These are phyloP conservation scores for Quercus parvula DNA, from an alignment of 306 rosid genomes.

Conservation along the genomic window DNA sequence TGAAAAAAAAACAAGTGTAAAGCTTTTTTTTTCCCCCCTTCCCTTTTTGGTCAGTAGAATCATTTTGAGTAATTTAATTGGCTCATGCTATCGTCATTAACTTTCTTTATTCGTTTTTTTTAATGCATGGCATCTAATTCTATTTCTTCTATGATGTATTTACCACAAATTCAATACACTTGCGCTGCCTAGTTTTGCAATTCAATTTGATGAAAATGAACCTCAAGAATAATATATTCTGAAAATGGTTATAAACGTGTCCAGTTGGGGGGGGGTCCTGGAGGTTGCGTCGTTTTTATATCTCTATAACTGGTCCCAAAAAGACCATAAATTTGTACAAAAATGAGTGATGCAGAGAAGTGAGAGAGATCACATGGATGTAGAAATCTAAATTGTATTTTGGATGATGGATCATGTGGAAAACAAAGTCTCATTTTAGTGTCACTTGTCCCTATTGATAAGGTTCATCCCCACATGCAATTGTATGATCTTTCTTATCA, in stretches of 20 bases:
- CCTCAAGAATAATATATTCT: no score
- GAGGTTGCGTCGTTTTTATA: background rate
- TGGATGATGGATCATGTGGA: background rate
- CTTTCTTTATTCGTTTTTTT: no score
- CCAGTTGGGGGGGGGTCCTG: no score
- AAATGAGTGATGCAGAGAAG: background rate
- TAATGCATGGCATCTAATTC: no score
- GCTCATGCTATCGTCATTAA: no score
- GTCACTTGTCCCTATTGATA: background rate
- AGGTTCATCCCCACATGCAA: slow-evolving; percentile 11
- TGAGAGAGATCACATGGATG: slow-evolving; percentile 3
- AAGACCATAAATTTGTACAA: background rate
- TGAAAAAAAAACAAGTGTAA: no score
- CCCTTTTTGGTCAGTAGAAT: no score
- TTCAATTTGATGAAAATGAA: background rate
- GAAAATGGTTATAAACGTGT: background rate
- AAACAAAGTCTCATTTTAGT: background rate
- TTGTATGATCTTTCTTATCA: slow-evolving; percentile 13
- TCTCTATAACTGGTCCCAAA: background rate
- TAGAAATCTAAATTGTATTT: background rate
- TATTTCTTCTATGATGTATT: no score
- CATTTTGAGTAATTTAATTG: no score
- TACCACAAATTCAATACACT: background rate
- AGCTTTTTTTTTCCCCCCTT: no score
- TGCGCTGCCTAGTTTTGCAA: background rate